Evolutionary conservation across 169 alveolate species (phyloP).

Genomic region (Plasmodium gaboni): DNA sequence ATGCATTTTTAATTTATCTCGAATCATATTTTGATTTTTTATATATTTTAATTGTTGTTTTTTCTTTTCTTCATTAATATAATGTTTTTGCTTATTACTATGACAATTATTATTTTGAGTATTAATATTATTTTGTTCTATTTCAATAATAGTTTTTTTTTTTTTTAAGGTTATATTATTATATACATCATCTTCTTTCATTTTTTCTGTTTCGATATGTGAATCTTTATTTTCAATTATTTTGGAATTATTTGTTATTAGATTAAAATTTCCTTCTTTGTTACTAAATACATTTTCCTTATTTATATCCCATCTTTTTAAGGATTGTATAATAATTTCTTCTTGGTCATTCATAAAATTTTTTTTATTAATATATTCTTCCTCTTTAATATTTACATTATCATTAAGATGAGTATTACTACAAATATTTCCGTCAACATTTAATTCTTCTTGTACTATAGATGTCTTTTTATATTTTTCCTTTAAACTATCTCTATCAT

Average conservation of each 20-base stretch:
- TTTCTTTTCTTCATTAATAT: constrained; percentile 1
- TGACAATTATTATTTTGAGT: neutral
- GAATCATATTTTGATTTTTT: constrained; percentile 1
- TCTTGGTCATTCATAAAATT: neutral
- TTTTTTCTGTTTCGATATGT: neutral
- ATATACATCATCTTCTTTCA: neutral
- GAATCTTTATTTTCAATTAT: neutral
- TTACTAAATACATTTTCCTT: neutral
- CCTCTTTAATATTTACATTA: neutral
- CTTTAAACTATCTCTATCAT: neutral
- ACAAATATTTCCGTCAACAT: too few species aligned
- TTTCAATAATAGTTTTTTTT: neutral
- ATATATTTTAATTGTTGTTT: neutral
- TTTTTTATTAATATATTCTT: neutral
- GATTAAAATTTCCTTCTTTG: neutral
- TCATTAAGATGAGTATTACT: too few species aligned
- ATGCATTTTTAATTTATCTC: constrained; percentile 16
- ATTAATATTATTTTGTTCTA: neutral
- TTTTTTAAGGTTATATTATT: neutral
- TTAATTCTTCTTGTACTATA: too few species aligned
- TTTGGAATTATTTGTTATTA: too few species aligned
- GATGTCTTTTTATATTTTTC: neutral
- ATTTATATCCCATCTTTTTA: neutral
- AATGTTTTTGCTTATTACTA: neutral
- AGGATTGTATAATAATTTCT: neutral